Conservation (phyloP, 2,329 filamentous ascomycete genomes). For the Diaporthe citri region DNA sequence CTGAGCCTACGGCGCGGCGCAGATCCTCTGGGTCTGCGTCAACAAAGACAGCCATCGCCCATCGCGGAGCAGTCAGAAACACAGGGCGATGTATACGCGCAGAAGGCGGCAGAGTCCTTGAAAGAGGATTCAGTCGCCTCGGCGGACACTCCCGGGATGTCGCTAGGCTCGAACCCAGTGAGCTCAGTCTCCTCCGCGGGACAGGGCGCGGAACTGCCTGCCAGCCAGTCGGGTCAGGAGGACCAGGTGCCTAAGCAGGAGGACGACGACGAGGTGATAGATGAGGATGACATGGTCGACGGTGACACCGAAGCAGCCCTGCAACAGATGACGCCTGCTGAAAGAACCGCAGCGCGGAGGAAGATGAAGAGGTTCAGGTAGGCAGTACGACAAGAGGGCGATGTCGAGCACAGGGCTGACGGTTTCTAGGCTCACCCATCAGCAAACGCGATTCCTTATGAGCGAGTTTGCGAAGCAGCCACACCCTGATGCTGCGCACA, state of each 20-base stretch:
- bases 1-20: slow-evolving; percentile 52
- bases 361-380: slow-evolving; percentile 88
- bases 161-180: slow-evolving; percentile 56
- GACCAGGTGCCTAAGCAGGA: slow-evolving; percentile 58
- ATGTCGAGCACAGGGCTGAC: slow-evolving; percentile 50
- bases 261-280: slow-evolving; percentile 64
- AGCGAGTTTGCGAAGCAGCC: slow-evolving; percentile 96
- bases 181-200: slow-evolving; percentile 55
- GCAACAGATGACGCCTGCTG: slow-evolving; percentile 66
- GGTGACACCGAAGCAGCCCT: slow-evolving; percentile 57
- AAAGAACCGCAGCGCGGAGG: slow-evolving; percentile 67
- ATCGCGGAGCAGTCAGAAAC: slow-evolving; percentile 52
- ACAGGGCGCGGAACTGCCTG: slow-evolving; percentile 50
- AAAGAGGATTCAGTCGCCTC: slow-evolving; percentile 57
- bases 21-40: slow-evolving; percentile 57
- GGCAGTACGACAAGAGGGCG: slow-evolving; percentile 39
- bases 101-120: slow-evolving; percentile 52
- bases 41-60: slow-evolving; percentile 55
- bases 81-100: slow-evolving; percentile 50
- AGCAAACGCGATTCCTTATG: slow-evolving; percentile 97
- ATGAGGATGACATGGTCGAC: slow-evolving; percentile 71
- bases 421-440: slow-evolving; percentile 82
- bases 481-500: slow-evolving; percentile 91
- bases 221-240: slow-evolving; percentile 53
- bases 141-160: slow-evolving; percentile 54